Evolutionary conservation across 345 rosid genomes (phyloP).

Genomic region (Eucalyptus shirleyi): DNA sequence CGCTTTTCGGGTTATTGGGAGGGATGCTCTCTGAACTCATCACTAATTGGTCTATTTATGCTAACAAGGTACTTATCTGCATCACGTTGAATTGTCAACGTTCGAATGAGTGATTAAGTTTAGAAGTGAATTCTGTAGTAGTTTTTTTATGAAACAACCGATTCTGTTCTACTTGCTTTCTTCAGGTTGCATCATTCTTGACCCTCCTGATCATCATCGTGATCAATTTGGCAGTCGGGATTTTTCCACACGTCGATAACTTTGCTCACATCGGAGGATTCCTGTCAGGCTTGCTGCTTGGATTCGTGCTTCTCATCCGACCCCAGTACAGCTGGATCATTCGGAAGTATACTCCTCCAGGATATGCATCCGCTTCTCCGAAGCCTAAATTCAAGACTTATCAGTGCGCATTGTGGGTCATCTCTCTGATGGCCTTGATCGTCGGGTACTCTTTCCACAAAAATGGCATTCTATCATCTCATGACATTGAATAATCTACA

Average conservation of each 20-base stretch:
- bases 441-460: constrained; percentile 33
- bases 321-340: constrained; percentile 77
- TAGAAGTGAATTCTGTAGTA: not conserved
- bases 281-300: constrained; percentile 74
- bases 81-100: not conserved
- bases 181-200: constrained; percentile 48
- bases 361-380: not conserved
- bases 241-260: constrained; percentile 89
- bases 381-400: constrained; percentile 49
- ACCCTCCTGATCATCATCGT: constrained; percentile 53
- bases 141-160: not conserved
- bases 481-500: not conserved
- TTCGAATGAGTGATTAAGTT: not conserved
- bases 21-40: constrained; percentile 94
- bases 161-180: not conserved
- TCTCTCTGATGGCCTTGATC: constrained; percentile 52
- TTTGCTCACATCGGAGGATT: constrained; percentile 97
- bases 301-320: constrained; percentile 71
- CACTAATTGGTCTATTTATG: constrained; percentile 83
- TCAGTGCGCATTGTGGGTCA: constrained; percentile 58
- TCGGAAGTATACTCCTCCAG: constrained; percentile 31
- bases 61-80: constrained; percentile 45
- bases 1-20: constrained; percentile 86
- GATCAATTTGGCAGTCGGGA: constrained; percentile 77
- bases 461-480: not conserved